Percentiles rank a stretch among this genome's conserved stretches.
Evolutionary conservation across 257 asterid species (phyloP).

Genomic region (Nicotiana undulata): DNA sequence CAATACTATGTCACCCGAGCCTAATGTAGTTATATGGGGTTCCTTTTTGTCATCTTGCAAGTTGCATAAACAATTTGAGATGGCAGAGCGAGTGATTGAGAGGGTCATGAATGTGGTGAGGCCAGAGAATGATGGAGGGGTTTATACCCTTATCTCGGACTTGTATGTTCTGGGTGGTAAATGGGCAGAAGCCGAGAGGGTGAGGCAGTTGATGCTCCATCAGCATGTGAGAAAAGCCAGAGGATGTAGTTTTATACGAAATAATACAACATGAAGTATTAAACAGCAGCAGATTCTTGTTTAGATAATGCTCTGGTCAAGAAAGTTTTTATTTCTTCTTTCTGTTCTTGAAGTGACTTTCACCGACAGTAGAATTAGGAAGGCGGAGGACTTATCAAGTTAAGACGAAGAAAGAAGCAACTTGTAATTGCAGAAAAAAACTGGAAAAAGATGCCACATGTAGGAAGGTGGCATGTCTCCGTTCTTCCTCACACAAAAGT

Average conservation of each 20-base stretch:
- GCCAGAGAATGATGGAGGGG: conserved; percentile 59
- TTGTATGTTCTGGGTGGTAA: conserved; percentile 39
- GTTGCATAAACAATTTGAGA: conserved; percentile 42
- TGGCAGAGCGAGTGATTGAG: conserved; percentile 51
- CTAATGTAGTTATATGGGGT: conserved; percentile 61
- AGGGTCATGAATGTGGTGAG: conserved; percentile 38
- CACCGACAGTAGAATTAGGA: neutral
- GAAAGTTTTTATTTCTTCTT: neutral
- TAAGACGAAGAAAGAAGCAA: neutral
- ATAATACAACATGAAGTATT: conserved; percentile 4
- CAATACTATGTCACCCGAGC: conserved; percentile 39
- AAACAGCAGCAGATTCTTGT: neutral
- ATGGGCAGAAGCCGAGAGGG: conserved; percentile 45
- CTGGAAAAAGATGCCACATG: neutral
- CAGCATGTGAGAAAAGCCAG: conserved; percentile 47
- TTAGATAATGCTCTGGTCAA: neutral
- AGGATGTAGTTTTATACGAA: conserved; percentile 44
- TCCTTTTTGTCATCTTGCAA: conserved; percentile 59
- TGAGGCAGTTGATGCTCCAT: conserved; percentile 39
- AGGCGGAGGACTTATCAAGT: neutral
- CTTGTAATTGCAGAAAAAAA: neutral
- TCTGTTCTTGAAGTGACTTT: neutral
- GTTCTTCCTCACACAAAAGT: too few species aligned
- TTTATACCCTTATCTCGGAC: conserved; percentile 50
- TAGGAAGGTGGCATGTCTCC: neutral